Evolutionary conservation across 495 filamentous ascomycete species (phyloP), one percentile per base, ranked within the genome.

Genomic region (Hypoxylon rickii): DNA sequence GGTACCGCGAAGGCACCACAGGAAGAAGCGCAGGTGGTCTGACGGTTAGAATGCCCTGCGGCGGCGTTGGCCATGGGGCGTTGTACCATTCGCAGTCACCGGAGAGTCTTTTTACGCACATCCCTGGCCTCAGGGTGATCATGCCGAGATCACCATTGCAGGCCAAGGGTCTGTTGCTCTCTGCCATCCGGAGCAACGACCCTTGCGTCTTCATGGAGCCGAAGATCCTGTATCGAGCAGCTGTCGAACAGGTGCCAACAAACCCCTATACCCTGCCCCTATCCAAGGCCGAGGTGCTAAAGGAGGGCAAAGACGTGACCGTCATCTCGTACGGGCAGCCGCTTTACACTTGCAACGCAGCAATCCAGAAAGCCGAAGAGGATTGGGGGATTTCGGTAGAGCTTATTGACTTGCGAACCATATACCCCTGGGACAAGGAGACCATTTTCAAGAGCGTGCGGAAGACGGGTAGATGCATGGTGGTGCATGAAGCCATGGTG

Each of bases 121-220:
- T 96, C 20, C 94, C 96, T 3, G 94, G 94, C 16, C 73, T 98
- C 18, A 85, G 86, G 33, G 91, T 97, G 26, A 85, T 98, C 18
- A 88, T 97, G 70, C 94, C 94, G 0, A 82, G 95, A 34, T 93
- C 89, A 7, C 94, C 94, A 6, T 70, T 88, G 6, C 94, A 97
- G 73, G 94, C 94, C 0, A 98, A 97, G 69, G 94, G 94, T 1
- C 77, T 98, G 4, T 77, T 97, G 17, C 76, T 97, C 2, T 78
- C 93, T 1, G 89, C 92, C 21, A 89, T 94, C 53, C 79, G 85
- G 31, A 86, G 83, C 68, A 90, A 90, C 46, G 93, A 98, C 68
- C 94, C 94, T 0, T 89, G 93, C 46, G 75, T 98, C 19, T 97
- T 98, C 73, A 88, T 98, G 88, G 94, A 98, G 70, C 95, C 94